A percentile compares a stretch with the other conserved stretches of the same genome.
Conservation (phyloP, 2,329 filamentous ascomycete species). For the Coleophoma crateriformis region DNA sequence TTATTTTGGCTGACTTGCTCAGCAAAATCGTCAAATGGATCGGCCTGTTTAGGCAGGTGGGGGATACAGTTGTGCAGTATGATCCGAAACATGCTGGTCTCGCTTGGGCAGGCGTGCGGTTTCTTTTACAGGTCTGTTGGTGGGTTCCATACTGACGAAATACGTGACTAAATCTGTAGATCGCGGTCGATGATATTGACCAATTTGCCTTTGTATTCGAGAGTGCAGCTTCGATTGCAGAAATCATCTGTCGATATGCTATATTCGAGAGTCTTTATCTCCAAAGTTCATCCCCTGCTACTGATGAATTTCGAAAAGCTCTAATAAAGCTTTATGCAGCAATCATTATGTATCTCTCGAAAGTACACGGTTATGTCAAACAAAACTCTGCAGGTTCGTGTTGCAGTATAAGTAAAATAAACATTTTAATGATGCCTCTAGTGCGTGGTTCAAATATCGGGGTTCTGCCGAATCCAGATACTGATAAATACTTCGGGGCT, state of each 20-base stretch:
- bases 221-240: conserved; percentile 1
- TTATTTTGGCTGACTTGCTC: conserved; percentile 12
- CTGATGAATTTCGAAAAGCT: conserved; percentile 2
- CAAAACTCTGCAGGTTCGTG: not conserved
- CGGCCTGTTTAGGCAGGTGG: conserved; percentile 18
- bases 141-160: not conserved
- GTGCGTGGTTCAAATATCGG: not conserved
- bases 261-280: conserved; percentile 5
- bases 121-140: conserved; percentile 18
- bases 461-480: not conserved
- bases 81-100: conserved; percentile 19
- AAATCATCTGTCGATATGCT: conserved; percentile 5
- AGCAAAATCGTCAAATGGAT: conserved; percentile 17
- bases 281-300: not conserved
- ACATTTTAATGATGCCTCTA: not conserved
- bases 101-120: conserved; percentile 22
- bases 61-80: conserved; percentile 18
- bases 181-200: conserved; percentile 3
- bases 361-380: not conserved
- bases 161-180: not conserved
- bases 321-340: conserved; percentile 1
- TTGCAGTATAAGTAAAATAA: not conserved
- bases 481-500: not conserved
- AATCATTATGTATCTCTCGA: not conserved
- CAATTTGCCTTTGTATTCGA: conserved; percentile 6